Percentiles rank a stretch among this genome's conserved stretches.
Conservation (phyloP, 2,329 filamentous ascomycete genomes). For the Aspergillus aculeatinus region DNA sequence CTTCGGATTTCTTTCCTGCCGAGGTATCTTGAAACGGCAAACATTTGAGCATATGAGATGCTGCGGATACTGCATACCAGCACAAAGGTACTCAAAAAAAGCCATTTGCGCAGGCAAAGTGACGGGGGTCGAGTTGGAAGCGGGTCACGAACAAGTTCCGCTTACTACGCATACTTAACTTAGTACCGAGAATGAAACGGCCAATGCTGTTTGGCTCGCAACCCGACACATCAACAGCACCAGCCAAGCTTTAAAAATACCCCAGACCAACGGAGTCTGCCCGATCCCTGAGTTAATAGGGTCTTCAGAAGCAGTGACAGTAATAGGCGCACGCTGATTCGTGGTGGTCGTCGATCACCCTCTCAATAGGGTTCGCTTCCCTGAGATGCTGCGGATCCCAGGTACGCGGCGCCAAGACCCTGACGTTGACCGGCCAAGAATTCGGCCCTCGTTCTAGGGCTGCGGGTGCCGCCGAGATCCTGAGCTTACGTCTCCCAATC, state of each 20-base stretch:
- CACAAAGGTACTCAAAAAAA: not conserved
- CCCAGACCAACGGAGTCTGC: constrained; percentile 3
- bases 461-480: not conserved
- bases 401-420: constrained; percentile 18
- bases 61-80: not conserved
- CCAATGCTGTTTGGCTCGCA: not conserved
- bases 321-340: not conserved
- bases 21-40: not conserved
- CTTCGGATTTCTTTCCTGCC: not conserved
- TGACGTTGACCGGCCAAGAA: not conserved
- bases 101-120: not conserved
- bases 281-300: constrained; percentile 1
- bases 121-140: not conserved
- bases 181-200: constrained; percentile 1
- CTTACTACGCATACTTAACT: not conserved
- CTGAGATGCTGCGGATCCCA: constrained; percentile 9
- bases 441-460: not conserved
- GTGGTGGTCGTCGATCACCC: not conserved
- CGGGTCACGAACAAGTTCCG: not conserved
- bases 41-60: not conserved
- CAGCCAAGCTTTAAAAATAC: constrained; percentile 5
- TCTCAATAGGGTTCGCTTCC: not conserved
- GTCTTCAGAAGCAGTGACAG: not conserved
- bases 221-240: not conserved
- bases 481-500: not conserved